These are phyloP conservation scores for Pleochaeta shiraiana DNA, from an alignment of 2,329 filamentous ascomycete species.

Conservation along the genomic window DNA sequence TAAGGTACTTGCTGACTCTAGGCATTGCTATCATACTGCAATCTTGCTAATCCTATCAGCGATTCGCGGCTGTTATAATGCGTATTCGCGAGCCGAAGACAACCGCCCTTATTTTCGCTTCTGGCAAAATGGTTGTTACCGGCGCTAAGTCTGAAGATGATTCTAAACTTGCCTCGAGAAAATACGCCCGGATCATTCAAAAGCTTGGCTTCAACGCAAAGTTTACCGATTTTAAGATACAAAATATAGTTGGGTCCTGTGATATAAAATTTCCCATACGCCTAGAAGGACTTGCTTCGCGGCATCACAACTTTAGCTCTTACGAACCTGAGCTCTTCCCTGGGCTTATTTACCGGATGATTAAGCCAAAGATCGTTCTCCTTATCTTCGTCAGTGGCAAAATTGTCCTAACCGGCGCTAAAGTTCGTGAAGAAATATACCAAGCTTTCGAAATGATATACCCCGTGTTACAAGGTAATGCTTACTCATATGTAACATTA, in stretches of 20 bases:
- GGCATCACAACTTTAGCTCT: slow-evolving; percentile 98
- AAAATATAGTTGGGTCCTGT: slow-evolving; percentile 97
- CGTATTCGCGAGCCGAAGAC: slow-evolving; percentile 98
- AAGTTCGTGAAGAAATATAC: slow-evolving; percentile 96
- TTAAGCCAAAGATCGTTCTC: slow-evolving; percentile 97
- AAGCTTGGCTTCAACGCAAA: slow-evolving; percentile 99
- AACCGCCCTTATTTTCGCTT: slow-evolving; percentile 92
- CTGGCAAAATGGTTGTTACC: slow-evolving; percentile 98
- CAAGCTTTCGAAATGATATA: slow-evolving; percentile 96
- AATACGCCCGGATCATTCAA: slow-evolving; percentile 98
- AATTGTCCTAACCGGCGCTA: slow-evolving; percentile 93
- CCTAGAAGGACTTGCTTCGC: slow-evolving; percentile 81
- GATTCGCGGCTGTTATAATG: slow-evolving; percentile 99
- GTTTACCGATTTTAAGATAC: slow-evolving; percentile 99
- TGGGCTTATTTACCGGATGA: slow-evolving; percentile 99
- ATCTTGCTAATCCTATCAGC: slow-evolving; percentile 32
- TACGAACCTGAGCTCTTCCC: slow-evolving; percentile 98
- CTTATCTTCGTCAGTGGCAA: slow-evolving; percentile 97
- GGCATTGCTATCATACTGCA: slow-evolving; percentile 14
- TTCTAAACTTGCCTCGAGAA: slow-evolving; percentile 87
- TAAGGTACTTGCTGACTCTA: slow-evolving; percentile 46
- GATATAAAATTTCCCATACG: slow-evolving; percentile 99
- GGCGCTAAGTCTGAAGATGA: slow-evolving; percentile 97
- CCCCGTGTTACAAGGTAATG: slow-evolving; percentile 69
- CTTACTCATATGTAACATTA: not conserved